A percentile compares a stretch with the other conserved stretches of the same genome.
These are phyloP conservation scores for Cryphonectria nitschkei DNA, from an alignment of 2,329 filamentous ascomycete species.

Conservation along the genomic window DNA sequence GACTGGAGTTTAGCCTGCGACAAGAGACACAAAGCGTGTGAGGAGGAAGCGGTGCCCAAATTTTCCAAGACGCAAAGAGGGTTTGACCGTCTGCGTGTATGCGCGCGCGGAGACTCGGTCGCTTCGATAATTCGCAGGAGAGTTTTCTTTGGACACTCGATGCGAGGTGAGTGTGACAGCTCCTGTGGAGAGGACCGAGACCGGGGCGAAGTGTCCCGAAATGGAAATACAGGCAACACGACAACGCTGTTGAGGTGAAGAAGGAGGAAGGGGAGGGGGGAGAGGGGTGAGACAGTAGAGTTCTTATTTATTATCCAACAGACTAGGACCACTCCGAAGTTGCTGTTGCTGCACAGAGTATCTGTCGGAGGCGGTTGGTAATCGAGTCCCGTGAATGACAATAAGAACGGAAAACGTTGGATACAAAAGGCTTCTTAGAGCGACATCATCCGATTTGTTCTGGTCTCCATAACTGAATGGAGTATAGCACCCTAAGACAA, in stretches of 20 bases:
- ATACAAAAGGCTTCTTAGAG: not conserved
- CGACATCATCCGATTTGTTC: not conserved
- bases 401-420: not conserved
- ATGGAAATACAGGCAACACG: not conserved
- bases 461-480: not conserved
- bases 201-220: not conserved
- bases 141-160: not conserved
- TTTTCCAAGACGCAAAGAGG: not conserved
- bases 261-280: not conserved
- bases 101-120: not conserved
- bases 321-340: not conserved
- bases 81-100: not conserved
- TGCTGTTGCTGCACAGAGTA: not conserved
- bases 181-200: not conserved
- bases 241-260: not conserved
- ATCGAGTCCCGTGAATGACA: not conserved
- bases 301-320: constrained; percentile 2
- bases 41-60: not conserved
- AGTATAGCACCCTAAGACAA: constrained; percentile 4
- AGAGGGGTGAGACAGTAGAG: not conserved
- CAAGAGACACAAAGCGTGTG: not conserved
- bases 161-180: not conserved
- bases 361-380: constrained; percentile 2
- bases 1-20: not conserved
- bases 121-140: not conserved